Base-by-base conservation (phyloP, 805 yeast species). In the Cyberlindnera mrakii region DNA sequence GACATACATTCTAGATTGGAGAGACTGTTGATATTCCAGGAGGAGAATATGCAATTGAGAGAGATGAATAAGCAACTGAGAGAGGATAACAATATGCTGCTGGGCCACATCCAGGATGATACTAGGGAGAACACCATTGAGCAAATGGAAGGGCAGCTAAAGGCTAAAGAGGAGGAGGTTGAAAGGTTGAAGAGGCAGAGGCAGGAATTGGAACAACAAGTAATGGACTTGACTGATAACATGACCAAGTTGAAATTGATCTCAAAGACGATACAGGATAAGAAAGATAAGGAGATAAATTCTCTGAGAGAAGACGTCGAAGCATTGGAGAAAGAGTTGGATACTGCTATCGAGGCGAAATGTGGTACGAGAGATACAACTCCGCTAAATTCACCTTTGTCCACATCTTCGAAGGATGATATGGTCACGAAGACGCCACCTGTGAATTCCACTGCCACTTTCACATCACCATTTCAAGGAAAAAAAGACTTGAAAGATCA, bases 201-300 rank as follows among this genome's bases (percentile, higher is more conserved):
- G 17, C 44, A 43, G 27, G 47, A 45, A 14, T 23, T 49, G 16
- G 50, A 49, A 33, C 18, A 39, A 30, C 43, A 46, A 36, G 30
- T 46, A 29, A 30, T 34, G 4, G 50, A 46, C 31, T 18, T 36
- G 9, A 38, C 41, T 3, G 48, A 49, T 20, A 42, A 40, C 27
- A 17, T 42, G 30, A 49, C 41, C 34, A 46, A 42, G 31, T 29
- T 46, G 40, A 46, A 42, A 29, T 42, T 49, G 6, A 32, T 49
- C 10, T 42, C 44, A 31, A 49, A 46, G 41, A 46, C 50, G n/a
- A 30, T 37, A 2, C 35, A 40, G 29, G 50, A 49, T 23, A 41
- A 40, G 39, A 49, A 49, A 41, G 45, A 40, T 33, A 36, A 35
- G 13, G 50, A 46, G 37, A 49, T 46, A n/a, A 8, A 30, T 3